These are phyloP conservation scores for Metarhizium humberi DNA, from an alignment of 2,329 filamentous ascomycete species.

Conservation along the genomic window DNA sequence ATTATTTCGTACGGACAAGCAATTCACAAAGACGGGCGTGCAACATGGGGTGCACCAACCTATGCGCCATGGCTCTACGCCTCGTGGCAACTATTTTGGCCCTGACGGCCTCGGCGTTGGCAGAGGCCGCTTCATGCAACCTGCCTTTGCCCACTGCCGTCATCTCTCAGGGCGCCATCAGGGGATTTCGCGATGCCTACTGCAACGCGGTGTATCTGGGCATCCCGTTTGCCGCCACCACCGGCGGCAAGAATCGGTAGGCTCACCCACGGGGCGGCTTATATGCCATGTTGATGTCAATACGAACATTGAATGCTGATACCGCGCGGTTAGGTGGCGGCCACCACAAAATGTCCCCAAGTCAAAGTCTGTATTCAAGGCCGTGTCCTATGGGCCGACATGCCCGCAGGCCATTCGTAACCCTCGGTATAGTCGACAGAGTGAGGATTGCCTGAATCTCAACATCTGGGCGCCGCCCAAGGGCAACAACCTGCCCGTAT, in stretches of 20 bases:
- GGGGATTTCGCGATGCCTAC: slow-evolving; percentile 25
- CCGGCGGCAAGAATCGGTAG: slow-evolving; percentile 26
- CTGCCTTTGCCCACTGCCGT: neutral
- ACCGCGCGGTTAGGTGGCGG: neutral
- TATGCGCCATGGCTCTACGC: neutral
- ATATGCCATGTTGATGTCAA: neutral
- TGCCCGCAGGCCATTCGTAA: neutral
- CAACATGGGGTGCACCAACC: neutral
- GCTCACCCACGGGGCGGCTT: neutral
- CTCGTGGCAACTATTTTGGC: neutral
- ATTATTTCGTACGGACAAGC: neutral
- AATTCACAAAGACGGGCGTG: neutral
- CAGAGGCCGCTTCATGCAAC: neutral
- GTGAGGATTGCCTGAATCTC: slow-evolving; percentile 33
- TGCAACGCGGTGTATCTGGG: slow-evolving; percentile 27
- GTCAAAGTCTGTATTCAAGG: neutral
- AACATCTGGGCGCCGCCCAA: slow-evolving; percentile 25
- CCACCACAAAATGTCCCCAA: neutral
- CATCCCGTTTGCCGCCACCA: slow-evolving; percentile 28
- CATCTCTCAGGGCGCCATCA: slow-evolving; percentile 20
- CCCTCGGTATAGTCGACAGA: slow-evolving; percentile 11
- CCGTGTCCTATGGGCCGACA: neutral
- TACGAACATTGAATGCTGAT: neutral
- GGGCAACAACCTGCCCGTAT: slow-evolving; percentile 18
- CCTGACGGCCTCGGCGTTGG: neutral